Base-by-base conservation (phyloP, 257 asterid genomes). In the Cruciata laevipes region DNA sequence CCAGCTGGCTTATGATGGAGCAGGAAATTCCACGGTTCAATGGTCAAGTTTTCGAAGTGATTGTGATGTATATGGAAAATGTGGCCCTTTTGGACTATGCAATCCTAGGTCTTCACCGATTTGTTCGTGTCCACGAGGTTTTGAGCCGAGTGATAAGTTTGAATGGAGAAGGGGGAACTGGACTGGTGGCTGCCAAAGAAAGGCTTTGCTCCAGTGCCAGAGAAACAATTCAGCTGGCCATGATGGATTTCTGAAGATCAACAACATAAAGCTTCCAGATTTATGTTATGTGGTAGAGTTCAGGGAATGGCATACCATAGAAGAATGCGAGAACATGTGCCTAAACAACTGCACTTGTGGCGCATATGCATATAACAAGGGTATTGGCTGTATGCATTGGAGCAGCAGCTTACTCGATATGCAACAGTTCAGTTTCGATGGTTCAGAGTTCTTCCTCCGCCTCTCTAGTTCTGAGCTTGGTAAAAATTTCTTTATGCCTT, bases 81-180 rank as follows among this genome's bases (percentile, higher is more conserved):
- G 89, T 25, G 91, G 91, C 10, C 61, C 73, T 3, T 81, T 83
- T 58, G 83, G 87, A 24, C 58, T 58, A 42, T 85, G 88, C 72
- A 55, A 83, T 71, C 53, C 82, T 0, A 69, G 27, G 40, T 11
- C 1, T 6, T 74, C 79, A 2, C 80, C 82, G 25, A 70, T 79
- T 53, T 87, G 91, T 44, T 49, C 69, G 17, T 87, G 95, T 55
- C 76, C 82, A 75, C 68, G 0, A 62, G 95, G 90, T 1, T 83
- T 83, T 59, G 44, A 69, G 59, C 85, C 84, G 1, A 65, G 6
- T 24, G 68, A 78, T 61, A 6, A 18, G 23, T 37, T 18, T 20
- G 86, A 76, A 71, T 81, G 95, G 95, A 66, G 21, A 13, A 61
- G 81, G 3, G 84, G 83, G n/a, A 80, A 85, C 55, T 75, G 85